Evolutionary conservation across 768 basidiomycete genomes (phyloP).

Genomic region (Trametes villosa): DNA sequence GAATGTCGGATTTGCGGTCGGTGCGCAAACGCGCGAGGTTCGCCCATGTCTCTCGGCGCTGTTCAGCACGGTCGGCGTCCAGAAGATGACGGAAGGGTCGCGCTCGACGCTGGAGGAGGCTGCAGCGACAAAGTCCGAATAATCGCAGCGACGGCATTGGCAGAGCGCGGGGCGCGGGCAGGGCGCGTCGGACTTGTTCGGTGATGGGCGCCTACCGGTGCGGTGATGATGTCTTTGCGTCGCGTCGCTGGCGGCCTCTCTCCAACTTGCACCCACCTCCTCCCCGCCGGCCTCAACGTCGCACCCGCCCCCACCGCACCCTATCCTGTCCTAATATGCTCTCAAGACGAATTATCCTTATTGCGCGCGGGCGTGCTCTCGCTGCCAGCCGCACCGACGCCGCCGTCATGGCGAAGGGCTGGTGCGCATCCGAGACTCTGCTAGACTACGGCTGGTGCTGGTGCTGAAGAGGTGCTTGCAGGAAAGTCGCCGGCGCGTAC

Average conservation of each 20-base stretch:
- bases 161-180: not conserved
- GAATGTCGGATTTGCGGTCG: conserved; percentile 10
- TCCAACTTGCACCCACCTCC: conserved; percentile 10
- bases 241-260: conserved; percentile 23
- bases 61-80: no score
- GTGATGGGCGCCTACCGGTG: conserved; percentile 21
- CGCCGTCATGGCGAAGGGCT: conserved; percentile 48
- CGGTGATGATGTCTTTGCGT: conserved; percentile 20
- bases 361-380: conserved; percentile 64
- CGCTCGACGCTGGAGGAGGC: not conserved
- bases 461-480: conserved; percentile 32
- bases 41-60: not conserved
- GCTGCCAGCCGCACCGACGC: conserved; percentile 39
- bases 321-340: conserved; percentile 51
- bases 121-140: not conserved
- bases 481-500: conserved; percentile 52
- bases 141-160: conserved; percentile 17
- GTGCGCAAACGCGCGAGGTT: not conserved
- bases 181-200: conserved; percentile 24
- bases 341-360: conserved; percentile 68
- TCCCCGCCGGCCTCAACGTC: conserved; percentile 4
- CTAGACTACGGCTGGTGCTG: conserved; percentile 11
- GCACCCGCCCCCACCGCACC: not conserved
- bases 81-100: no score
- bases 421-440: conserved; percentile 40